These are phyloP conservation scores for Dictyostelium intermedium DNA, from an alignment of 78 protist species.

Conservation along the genomic window DNA sequence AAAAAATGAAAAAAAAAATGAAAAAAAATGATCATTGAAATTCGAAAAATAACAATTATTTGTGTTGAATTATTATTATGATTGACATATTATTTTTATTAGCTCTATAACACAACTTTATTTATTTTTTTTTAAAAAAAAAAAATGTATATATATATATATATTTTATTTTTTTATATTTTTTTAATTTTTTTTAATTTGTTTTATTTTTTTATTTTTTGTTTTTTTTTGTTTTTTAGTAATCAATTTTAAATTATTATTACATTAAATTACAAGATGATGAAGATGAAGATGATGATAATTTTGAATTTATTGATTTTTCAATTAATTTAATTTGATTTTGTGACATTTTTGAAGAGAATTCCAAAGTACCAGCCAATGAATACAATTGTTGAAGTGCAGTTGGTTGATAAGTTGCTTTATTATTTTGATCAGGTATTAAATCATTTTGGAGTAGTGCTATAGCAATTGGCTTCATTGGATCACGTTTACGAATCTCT, in stretches of 20 bases:
- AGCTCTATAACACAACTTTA: too few species aligned
- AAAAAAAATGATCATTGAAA: not conserved
- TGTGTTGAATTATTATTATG: not conserved
- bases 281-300: not conserved
- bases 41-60: not conserved
- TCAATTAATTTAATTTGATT: slow-evolving; percentile 20
- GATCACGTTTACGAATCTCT: slow-evolving; percentile 38
- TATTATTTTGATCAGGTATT: not conserved
- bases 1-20: too few species aligned
- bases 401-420: not conserved
- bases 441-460: slow-evolving; percentile 3
- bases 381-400: slow-evolving; percentile 34
- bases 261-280: slow-evolving; percentile 57
- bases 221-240: not conserved
- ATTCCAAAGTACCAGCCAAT: not conserved
- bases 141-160: too few species aligned
- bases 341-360: not conserved
- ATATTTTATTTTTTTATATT: too few species aligned
- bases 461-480: not conserved
- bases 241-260: too few species aligned
- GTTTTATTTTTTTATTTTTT: not conserved
- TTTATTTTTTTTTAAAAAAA: not conserved
- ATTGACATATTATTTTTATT: too few species aligned
- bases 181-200: not conserved
- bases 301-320: not conserved